Evolutionary conservation across 345 rosid species (phyloP).

Genomic region (Conringia planisiliqua): DNA sequence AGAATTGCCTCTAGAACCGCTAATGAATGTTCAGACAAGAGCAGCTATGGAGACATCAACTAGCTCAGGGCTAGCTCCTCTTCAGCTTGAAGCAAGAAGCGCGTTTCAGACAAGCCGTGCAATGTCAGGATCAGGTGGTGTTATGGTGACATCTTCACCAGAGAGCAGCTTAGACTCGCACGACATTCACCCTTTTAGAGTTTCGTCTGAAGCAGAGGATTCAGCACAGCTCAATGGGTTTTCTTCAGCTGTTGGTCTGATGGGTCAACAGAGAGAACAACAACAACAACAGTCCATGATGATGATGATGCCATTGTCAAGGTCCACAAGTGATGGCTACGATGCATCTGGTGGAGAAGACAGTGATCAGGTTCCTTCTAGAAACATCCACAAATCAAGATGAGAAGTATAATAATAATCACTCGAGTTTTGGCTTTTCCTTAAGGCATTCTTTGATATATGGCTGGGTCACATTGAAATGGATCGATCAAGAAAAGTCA

Average conservation of each 20-base stretch:
- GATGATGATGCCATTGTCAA: slow-evolving; percentile 70
- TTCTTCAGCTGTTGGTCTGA: slow-evolving; percentile 40
- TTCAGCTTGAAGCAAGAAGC: slow-evolving; percentile 87
- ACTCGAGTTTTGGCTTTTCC: slow-evolving; percentile 13
- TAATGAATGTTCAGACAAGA: slow-evolving; percentile 43
- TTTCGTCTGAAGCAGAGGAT: slow-evolving; percentile 80
- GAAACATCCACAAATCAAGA: slow-evolving; percentile 60
- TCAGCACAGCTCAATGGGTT: slow-evolving; percentile 55
- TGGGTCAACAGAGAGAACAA: slow-evolving; percentile 30
- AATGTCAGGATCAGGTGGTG: slow-evolving; percentile 71
- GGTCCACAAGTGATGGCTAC: slow-evolving; percentile 91
- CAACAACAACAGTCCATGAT: slow-evolving; percentile 37
- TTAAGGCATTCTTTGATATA: not conserved
- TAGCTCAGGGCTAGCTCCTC: slow-evolving; percentile 79
- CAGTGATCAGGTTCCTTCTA: slow-evolving; percentile 83
- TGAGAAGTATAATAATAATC: not conserved
- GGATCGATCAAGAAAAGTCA: slow-evolving; percentile 4
- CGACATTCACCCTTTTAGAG: slow-evolving; percentile 83
- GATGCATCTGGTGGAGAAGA: slow-evolving; percentile 99
- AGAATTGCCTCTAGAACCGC: slow-evolving; percentile 63
- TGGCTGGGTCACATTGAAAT: not conserved
- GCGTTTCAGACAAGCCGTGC: slow-evolving; percentile 91
- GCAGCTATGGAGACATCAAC: slow-evolving; percentile 59
- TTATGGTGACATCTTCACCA: slow-evolving; percentile 75
- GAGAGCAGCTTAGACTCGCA: slow-evolving; percentile 97